These are phyloP conservation scores for Berberis thunbergii DNA, from an alignment of 164 flowering plant species.

Conservation along the genomic window DNA sequence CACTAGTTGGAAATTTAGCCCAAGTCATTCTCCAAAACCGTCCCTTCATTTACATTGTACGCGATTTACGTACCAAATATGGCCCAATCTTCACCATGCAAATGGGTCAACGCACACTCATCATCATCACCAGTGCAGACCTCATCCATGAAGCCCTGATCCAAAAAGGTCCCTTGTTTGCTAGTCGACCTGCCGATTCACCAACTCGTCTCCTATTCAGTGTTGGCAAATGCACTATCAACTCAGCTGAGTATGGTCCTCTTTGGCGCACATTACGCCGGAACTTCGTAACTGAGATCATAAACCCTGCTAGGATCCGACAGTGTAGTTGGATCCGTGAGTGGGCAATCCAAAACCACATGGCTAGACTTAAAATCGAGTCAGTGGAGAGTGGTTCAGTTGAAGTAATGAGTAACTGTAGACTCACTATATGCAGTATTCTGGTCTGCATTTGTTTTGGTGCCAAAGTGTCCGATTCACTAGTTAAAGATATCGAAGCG, in stretches of 20 bases:
- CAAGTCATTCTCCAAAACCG: conserved; percentile 65
- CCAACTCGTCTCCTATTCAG: conserved; percentile 69
- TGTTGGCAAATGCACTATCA: conserved; percentile 76
- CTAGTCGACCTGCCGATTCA: conserved; percentile 75
- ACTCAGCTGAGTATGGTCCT: conserved; percentile 91
- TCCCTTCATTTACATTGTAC: conserved; percentile 55
- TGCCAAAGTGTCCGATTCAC: conserved; percentile 42
- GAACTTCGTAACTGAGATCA: conserved; percentile 74
- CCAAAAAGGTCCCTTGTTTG: conserved; percentile 57
- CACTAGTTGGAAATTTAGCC: conserved; percentile 68
- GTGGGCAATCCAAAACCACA: conserved; percentile 63
- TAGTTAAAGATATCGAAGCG: conserved; percentile 46
- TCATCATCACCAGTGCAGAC: conserved; percentile 56
- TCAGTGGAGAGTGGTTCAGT: conserved; percentile 35
- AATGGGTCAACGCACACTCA: conserved; percentile 76
- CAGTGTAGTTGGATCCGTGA: conserved; percentile 70
- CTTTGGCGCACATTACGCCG: conserved; percentile 70
- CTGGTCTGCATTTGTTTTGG: conserved; percentile 77
- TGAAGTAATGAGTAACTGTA: conserved; percentile 67
- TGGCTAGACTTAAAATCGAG: conserved; percentile 40
- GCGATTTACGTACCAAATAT: conserved; percentile 53
- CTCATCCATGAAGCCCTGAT: conserved; percentile 85
- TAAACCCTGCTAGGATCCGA: conserved; percentile 46
- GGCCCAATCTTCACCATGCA: conserved; percentile 92
- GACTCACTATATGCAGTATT: conserved; percentile 77